phyloP scores from a whole-genome alignment of 2,329 filamentous ascomycete genomes.

The Aspergillus tanneri region DNA sequence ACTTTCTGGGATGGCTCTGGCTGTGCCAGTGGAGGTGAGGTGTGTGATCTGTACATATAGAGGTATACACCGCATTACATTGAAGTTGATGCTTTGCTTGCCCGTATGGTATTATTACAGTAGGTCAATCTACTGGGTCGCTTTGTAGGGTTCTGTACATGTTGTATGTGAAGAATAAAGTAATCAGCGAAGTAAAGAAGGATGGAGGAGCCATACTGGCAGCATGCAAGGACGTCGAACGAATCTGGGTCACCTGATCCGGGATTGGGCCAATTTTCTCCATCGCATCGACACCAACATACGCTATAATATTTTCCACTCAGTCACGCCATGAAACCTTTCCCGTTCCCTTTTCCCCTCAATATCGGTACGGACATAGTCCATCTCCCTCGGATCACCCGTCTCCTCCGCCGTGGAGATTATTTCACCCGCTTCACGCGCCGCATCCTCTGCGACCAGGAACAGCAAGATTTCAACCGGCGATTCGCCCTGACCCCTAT shows the following conservation, averaged over 20 bases:
- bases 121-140: too few relatives aligned
- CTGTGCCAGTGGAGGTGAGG: constrained; percentile 5
- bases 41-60: constrained; percentile 32
- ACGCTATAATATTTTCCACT: not conserved
- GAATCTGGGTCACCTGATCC: too few relatives aligned
- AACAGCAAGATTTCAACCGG: constrained; percentile 38
- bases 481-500: constrained; percentile 29
- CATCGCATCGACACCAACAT: not conserved
- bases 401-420: constrained; percentile 53
- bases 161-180: not conserved
- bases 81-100: constrained; percentile 11
- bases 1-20: constrained; percentile 5
- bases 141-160: too few relatives aligned
- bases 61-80: constrained; percentile 27
- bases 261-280: too few relatives aligned
- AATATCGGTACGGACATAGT: constrained; percentile 79
- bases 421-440: constrained; percentile 39
- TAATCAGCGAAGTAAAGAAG: not conserved
- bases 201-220: too few relatives aligned
- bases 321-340: constrained; percentile 31
- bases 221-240: too few relatives aligned
- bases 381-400: constrained; percentile 63
- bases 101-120: too few relatives aligned
- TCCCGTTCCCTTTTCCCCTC: constrained; percentile 63
- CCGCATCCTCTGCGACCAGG: constrained; percentile 43